Percentiles rank a stretch among this genome's conserved stretches.
Conservation (phyloP, 75 land plant genomes). For the Larix kaempferi region DNA sequence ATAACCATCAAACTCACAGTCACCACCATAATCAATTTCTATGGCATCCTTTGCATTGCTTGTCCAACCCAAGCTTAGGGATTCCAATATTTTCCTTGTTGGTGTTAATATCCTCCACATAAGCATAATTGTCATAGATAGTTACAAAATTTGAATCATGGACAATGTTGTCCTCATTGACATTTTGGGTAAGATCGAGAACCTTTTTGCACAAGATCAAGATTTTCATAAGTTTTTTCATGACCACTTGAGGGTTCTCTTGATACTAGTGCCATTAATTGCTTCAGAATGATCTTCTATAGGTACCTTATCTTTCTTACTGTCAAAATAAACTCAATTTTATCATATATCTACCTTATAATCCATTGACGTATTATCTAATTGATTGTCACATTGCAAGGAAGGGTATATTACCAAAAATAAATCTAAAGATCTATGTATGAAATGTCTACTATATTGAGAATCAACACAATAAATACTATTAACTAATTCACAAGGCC, state of each 20-base stretch:
- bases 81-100: not conserved
- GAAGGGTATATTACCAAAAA: too few relatives aligned
- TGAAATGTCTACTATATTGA: too few relatives aligned
- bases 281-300: too few relatives aligned
- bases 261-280: not conserved
- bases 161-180: constrained; percentile 3
- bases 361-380: too few relatives aligned
- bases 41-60: not conserved
- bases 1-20: constrained; percentile 16
- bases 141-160: not conserved
- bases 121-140: not conserved
- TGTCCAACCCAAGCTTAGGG: not conserved
- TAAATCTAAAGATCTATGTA: too few relatives aligned
- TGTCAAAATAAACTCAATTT: too few relatives aligned
- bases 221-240: not conserved
- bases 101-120: not conserved
- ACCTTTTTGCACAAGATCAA: not conserved
- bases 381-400: too few relatives aligned
- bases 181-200: not conserved
- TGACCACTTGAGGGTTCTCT: too few relatives aligned
- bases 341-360: too few relatives aligned
- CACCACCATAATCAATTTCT: constrained; percentile 3
- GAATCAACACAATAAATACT: too few relatives aligned
- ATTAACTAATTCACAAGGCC: too few relatives aligned
- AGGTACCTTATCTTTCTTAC: too few relatives aligned